Evolutionary conservation across 139 green algal genomes (phyloP).

Genomic region (Micractinium conductrix): DNA sequence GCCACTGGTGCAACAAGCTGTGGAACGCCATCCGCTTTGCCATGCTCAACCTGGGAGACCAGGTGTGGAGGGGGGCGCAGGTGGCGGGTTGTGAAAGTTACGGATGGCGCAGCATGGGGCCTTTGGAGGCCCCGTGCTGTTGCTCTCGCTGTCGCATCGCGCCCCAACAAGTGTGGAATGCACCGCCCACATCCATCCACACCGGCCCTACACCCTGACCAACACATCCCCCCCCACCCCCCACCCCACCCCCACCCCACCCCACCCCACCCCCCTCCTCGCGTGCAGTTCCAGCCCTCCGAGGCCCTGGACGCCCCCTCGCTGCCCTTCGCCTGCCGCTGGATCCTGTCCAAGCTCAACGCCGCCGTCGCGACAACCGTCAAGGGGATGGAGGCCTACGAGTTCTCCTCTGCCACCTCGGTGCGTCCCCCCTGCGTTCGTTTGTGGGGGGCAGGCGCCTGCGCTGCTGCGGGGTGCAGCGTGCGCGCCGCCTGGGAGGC

Average conservation of each 20-base stretch:
- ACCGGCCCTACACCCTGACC: too few species aligned
- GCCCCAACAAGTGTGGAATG: too few species aligned
- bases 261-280: not conserved
- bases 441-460: too few species aligned
- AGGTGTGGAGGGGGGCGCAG: too few species aligned
- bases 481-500: too few species aligned
- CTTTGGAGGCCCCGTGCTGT: too few species aligned
- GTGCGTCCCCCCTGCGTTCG: too few species aligned
- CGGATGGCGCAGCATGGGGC: too few species aligned
- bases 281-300: slow-evolving; percentile 21
- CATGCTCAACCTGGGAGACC: slow-evolving; percentile 67
- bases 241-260: not conserved
- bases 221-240: not conserved
- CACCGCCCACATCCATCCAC: too few species aligned
- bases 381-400: slow-evolving; percentile 81
- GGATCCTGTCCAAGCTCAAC: slow-evolving; percentile 84
- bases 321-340: slow-evolving; percentile 68
- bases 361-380: slow-evolving; percentile 47
- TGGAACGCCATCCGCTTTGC: slow-evolving; percentile 94
- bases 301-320: slow-evolving; percentile 6
- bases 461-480: too few species aligned
- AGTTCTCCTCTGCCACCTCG: slow-evolving; percentile 82
- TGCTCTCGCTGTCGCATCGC: too few species aligned
- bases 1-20: slow-evolving; percentile 99
- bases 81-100: too few species aligned